Base-by-base conservation (phyloP, 495 filamentous ascomycete species). In the Ascobolus immersus region DNA sequence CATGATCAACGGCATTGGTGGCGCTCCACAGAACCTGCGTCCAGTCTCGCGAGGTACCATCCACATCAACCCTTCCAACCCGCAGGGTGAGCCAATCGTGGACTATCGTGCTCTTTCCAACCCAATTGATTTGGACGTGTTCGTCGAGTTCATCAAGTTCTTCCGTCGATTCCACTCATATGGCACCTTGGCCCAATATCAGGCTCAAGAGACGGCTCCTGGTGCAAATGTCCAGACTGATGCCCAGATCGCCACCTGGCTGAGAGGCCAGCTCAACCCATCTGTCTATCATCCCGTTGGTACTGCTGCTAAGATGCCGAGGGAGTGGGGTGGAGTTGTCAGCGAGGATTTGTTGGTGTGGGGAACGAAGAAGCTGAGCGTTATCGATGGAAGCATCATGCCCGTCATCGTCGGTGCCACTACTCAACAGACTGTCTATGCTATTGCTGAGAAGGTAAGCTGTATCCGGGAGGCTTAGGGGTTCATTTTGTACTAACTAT, bases 241-340 rank as follows among this genome's bases (percentile, higher is more conserved):
- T 32, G 24, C 5, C 6, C 22, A 36, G 7, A 31, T 36, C 10
- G 20, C 24, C 12, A 36, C 10, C 5, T 36, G 19, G n/a, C 3
- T 38, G 12, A 3, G 18, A 11, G 20, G 22, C 7, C 22, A 25
- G n/a, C 7, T 25, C 5, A 15, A 34, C 11, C 56, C 56, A 15
- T 55, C 48, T 17, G 51, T 56, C 33, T 61, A 49, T 32, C 57
- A 63, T 31, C 55, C 55, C 6, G 50, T 49, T 1, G 52, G 54
- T 1, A 57, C 53, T 17, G 50, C 45, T 17, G 57, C 59, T 1
- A 65, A 66, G 65, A 45, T 70, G 50, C 65, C 67, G 12, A 45
- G 51, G 24, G 56, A 59, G 36, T 40, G 60, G 1, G 65, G 65
- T 10, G 67, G 67, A 4, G 57, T 62, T 8, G 58, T 62, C 15